A percentile compares a stretch with the other conserved stretches of the same genome.
Evolutionary conservation across 176 grass and related monocot species (phyloP).

Genomic region (Carex littledalei): DNA sequence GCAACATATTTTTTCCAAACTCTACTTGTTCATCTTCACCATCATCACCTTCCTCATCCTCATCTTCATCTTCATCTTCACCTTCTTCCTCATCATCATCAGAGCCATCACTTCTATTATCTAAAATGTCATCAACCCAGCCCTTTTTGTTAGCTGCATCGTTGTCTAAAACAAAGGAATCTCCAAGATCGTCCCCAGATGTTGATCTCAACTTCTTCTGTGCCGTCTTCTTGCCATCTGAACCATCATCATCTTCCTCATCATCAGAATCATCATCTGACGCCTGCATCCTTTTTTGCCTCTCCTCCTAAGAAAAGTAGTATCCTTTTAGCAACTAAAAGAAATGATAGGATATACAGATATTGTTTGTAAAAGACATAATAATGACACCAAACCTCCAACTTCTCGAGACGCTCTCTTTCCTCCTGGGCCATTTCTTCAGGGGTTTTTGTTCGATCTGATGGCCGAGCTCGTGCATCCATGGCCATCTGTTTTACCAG

Average conservation of each 20-base stretch:
- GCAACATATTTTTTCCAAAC: conserved; percentile 49
- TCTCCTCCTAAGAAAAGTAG: conserved; percentile 48
- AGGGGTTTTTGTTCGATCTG: conserved; percentile 81
- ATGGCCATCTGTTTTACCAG: conserved; percentile 86
- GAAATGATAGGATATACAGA: conserved; percentile 1
- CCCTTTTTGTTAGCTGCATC: conserved; percentile 40
- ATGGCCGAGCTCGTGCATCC: conserved; percentile 74
- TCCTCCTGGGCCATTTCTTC: conserved; percentile 94
- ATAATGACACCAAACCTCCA: conserved; percentile 44
- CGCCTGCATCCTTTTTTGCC: conserved; percentile 73
- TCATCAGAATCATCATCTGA: conserved; percentile 54
- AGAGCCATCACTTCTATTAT: conserved; percentile 41
- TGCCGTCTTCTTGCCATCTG: neutral
- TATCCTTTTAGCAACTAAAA: conserved; percentile 1
- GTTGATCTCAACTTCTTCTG: conserved; percentile 50
- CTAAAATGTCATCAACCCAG: conserved; percentile 65
- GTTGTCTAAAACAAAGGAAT: conserved; percentile 51
- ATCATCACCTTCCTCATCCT: conserved; percentile 7
- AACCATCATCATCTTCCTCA: conserved; percentile 25
- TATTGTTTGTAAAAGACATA: neutral
- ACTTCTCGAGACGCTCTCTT: conserved; percentile 72
- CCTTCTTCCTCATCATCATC: conserved; percentile 42
- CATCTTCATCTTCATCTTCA: conserved; percentile 22
- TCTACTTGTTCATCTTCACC: conserved; percentile 33
- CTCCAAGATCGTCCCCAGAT: conserved; percentile 94